Conservation (phyloP, 2,329 filamentous ascomycete genomes). For the Cryphonectria naterciae region DNA sequence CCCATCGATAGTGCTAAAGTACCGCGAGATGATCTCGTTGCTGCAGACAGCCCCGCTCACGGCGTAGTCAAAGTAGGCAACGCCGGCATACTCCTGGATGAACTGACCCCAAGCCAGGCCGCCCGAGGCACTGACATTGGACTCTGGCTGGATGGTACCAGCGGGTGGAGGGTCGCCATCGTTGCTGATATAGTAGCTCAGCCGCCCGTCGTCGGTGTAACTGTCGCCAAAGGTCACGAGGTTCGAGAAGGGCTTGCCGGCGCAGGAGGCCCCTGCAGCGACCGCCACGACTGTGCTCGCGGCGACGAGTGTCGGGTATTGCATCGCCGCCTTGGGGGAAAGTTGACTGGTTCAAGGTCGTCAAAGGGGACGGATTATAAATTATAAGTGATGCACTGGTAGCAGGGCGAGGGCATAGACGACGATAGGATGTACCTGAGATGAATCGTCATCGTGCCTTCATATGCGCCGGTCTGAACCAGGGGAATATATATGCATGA, state of each 20-base stretch:
- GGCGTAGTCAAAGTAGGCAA: conserved; percentile 69
- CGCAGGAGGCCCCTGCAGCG: conserved; percentile 14
- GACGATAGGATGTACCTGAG: not conserved
- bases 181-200: conserved; percentile 64
- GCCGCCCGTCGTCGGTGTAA: conserved; percentile 73
- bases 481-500: not conserved
- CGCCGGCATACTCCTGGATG: conserved; percentile 62
- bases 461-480: not conserved
- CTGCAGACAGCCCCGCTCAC: conserved; percentile 74
- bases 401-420: not conserved
- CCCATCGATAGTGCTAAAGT: conserved; percentile 52
- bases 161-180: conserved; percentile 65
- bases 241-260: conserved; percentile 56
- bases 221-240: conserved; percentile 75
- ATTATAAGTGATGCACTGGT: not conserved
- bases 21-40: conserved; percentile 66
- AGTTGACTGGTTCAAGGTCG: not conserved
- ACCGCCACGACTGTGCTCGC: conserved; percentile 1
- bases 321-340: conserved; percentile 13
- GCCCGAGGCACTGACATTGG: conserved; percentile 62
- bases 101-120: conserved; percentile 72
- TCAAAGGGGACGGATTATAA: not conserved
- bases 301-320: not conserved
- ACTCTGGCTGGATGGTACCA: conserved; percentile 52
- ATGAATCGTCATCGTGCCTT: not conserved